phyloP scores from a whole-genome alignment of 768 basidiomycete genomes.

The Stropharia rugosoannulata region DNA sequence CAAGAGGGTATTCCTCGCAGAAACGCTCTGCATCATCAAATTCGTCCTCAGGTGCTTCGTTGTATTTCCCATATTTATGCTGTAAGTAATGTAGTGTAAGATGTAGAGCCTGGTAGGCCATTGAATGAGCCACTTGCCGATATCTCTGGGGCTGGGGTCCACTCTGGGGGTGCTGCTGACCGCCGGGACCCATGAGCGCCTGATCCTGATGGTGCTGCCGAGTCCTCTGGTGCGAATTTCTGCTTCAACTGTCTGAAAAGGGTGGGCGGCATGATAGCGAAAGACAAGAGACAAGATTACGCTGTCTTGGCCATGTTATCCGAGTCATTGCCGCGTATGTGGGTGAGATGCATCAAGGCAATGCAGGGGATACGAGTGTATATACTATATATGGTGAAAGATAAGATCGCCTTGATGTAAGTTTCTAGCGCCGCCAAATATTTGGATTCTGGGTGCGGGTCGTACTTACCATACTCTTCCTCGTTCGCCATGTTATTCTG shows the following conservation, averaged over 20 bases:
- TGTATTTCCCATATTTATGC: conserved; percentile 47
- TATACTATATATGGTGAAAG: background rate
- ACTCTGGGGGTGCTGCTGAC: conserved; percentile 43
- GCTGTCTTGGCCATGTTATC: background rate
- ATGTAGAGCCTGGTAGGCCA: background rate
- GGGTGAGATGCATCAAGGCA: background rate
- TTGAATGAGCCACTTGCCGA: conserved; percentile 29
- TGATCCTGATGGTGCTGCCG: background rate
- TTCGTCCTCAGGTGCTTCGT: conserved; percentile 59
- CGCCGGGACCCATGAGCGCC: background rate
- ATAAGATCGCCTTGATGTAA: conserved; percentile 11
- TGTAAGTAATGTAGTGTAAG: conserved; percentile 10
- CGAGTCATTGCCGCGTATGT: background rate
- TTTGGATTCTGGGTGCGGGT: background rate
- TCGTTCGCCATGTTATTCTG: conserved; percentile 77
- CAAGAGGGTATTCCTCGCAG: conserved; percentile 39
- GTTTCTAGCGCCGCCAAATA: background rate
- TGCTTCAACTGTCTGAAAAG: conserved; percentile 15
- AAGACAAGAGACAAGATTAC: background rate
- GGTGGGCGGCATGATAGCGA: conserved; percentile 6
- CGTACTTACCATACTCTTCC: background rate
- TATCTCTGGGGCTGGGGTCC: conserved; percentile 59
- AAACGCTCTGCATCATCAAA: conserved; percentile 51
- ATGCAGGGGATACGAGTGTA: background rate
- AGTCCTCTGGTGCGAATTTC: background rate